Evolutionary conservation across 164 flowering plant species (phyloP).

Genomic region (Liriodendron chinense): DNA sequence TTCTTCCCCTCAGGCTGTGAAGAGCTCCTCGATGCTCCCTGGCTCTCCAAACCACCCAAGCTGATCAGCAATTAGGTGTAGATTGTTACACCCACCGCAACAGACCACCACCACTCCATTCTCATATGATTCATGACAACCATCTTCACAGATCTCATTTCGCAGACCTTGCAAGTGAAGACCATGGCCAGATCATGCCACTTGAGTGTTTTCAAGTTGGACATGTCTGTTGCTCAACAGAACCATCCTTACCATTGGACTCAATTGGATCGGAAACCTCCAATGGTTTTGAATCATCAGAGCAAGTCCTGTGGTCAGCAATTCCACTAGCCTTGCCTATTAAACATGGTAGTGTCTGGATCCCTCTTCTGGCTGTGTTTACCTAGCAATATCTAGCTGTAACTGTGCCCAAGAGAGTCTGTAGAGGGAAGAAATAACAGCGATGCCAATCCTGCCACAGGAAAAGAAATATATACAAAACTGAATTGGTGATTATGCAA

Average conservation of each 20-base stretch:
- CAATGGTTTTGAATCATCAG: no score
- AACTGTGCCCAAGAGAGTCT: no score
- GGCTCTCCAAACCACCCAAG: constrained; percentile 90
- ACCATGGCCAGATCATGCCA: constrained; percentile 75
- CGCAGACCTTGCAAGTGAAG: constrained; percentile 86
- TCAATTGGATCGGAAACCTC: neutral
- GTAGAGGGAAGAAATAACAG: no score
- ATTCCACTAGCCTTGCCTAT: no score
- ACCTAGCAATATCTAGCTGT: no score
- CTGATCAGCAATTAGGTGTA: constrained; percentile 80
- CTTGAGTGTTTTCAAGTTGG: constrained; percentile 53
- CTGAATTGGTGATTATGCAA: no score
- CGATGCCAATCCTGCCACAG: no score
- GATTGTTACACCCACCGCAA: constrained; percentile 71
- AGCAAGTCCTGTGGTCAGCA: no score
- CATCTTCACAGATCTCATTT: constrained; percentile 73
- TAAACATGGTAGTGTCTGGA: no score
- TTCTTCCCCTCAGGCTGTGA: constrained; percentile 80
- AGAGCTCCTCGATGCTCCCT: constrained; percentile 74
- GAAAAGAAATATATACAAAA: no score
- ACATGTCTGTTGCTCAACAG: constrained; percentile 16
- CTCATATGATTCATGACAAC: constrained; percentile 74
- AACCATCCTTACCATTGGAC: neutral
- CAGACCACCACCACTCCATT: constrained; percentile 84
- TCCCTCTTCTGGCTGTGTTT: no score